Base-by-base conservation (phyloP, 768 basidiomycete species). In the Russula virescens region DNA sequence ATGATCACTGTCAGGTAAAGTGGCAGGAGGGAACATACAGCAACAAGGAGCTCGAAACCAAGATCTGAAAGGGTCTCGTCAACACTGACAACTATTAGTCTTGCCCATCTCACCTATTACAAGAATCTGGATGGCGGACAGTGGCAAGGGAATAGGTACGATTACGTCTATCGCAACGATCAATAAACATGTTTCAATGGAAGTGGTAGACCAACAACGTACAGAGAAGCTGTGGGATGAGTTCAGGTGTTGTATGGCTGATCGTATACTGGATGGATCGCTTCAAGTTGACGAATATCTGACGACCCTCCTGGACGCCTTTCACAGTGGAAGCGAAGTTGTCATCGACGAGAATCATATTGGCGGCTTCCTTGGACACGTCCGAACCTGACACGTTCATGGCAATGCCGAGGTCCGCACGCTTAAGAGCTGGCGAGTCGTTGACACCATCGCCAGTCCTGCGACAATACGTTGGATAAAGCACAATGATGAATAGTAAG, bases 321-420 rank as follows among this genome's bases (percentile, higher is more conserved):
- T 85, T 85, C 60, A 88, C 84, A 52, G 83, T 86, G 1, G 85
- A 86, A 5, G 86, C 85, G 67, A 88, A 88, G 68, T 88, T 88
- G 69, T 88, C 86, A 57, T 83, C 84, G 5, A 87, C 77, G 16
- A 88, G 75, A 68, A 88, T 85, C 85, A 88, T 87, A 70, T 88
- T 83, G 2, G 86, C 86, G 3, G 86, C 86, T 71, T 87, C 86
- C 68, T 88, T 87, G 1, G 85, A 86, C 13, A 87, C 86, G 65
- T 87, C 86, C 5, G 85, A 87, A 38, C 86, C 86, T 26, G 85
- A 86, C 40, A 87, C 83, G 67, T 87, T 87, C 86, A 88, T 88
- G 0, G 86, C 85, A 68, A 87, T 87, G 34, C 86, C 86, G 25
- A 88, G 77, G 65, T 87, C 86, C 31, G 86, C 85, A 78, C 84